These are phyloP conservation scores for Streptanthus diversifolius DNA, from an alignment of 345 rosid species.

Conservation along the genomic window DNA sequence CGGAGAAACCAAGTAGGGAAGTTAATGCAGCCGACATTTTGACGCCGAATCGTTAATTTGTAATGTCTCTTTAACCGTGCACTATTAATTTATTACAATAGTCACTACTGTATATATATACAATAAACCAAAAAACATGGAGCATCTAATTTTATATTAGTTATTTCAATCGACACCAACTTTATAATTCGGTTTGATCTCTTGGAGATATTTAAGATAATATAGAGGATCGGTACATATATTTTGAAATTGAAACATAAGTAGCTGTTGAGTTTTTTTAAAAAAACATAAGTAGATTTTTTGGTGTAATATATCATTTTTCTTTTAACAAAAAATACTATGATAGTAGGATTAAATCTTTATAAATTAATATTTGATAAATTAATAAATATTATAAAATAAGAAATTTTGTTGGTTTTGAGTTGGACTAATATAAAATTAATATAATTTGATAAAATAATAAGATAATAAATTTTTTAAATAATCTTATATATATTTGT, in stretches of 20 bases:
- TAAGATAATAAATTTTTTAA: too few relatives aligned
- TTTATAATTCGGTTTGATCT: background rate
- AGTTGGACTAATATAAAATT: too few relatives aligned
- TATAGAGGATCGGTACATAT: too few relatives aligned
- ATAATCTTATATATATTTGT: too few relatives aligned
- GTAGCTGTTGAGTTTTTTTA: background rate
- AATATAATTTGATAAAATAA: too few relatives aligned
- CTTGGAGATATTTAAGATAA: background rate
- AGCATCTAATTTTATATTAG: background rate
- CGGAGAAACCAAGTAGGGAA: conserved; percentile 3
- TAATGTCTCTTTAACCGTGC: conserved; percentile 26
- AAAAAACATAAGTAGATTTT: too few relatives aligned
- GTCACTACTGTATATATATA: background rate
- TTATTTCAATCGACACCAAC: background rate
- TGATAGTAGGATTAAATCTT: background rate
- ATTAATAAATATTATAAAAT: too few relatives aligned
- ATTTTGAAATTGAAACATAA: background rate
- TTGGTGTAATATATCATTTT: background rate
- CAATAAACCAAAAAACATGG: conserved; percentile 1
- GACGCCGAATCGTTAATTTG: conserved; percentile 10
- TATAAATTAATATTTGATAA: too few relatives aligned
- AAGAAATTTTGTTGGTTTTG: too few relatives aligned
- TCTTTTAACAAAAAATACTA: too few relatives aligned
- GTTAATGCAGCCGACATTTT: conserved; percentile 33
- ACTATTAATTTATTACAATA: background rate